Conservation (phyloP, 2,329 filamentous ascomycete genomes). For the Pseudocercospora fijiensis region DNA sequence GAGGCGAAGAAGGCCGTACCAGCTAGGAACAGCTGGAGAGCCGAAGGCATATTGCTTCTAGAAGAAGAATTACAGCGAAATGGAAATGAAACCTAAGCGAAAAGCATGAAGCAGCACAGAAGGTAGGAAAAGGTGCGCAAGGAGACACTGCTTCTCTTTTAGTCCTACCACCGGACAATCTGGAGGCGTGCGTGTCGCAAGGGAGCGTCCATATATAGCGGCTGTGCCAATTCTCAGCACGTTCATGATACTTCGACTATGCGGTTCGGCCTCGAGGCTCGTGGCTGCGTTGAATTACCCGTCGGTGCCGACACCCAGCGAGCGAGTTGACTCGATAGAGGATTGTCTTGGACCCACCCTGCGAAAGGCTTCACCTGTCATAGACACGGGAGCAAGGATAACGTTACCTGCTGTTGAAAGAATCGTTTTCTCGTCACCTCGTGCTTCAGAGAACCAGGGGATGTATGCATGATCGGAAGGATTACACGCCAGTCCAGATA, state of each 20-base stretch:
- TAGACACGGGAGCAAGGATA: not conserved
- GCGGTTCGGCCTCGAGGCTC: not conserved
- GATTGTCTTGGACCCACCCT: not conserved
- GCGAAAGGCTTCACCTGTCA: not conserved
- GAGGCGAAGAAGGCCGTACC: constrained; percentile 1
- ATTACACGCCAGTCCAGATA: constrained; percentile 5
- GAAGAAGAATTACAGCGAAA: not conserved
- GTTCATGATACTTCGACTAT: constrained; percentile 3
- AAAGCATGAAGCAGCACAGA: not conserved
- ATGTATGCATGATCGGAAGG: not conserved
- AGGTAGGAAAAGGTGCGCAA: not conserved
- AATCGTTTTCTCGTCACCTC: not conserved
- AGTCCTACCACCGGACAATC: not conserved
- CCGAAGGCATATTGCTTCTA: constrained; percentile 2
- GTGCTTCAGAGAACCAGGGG: constrained; percentile 1
- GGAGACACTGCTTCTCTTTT: constrained; percentile 1
- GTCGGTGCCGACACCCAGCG: not conserved
- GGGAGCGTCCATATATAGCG: not conserved
- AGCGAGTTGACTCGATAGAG: not conserved
- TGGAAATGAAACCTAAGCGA: not conserved
- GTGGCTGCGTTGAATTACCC: constrained; percentile 3
- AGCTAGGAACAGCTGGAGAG: constrained; percentile 1
- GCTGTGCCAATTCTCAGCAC: not conserved
- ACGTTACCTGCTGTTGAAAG: not conserved
- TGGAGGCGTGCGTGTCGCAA: constrained; percentile 1